Base-by-base conservation (phyloP, 768 basidiomycete genomes). In the Pleurotus platypus region DNA sequence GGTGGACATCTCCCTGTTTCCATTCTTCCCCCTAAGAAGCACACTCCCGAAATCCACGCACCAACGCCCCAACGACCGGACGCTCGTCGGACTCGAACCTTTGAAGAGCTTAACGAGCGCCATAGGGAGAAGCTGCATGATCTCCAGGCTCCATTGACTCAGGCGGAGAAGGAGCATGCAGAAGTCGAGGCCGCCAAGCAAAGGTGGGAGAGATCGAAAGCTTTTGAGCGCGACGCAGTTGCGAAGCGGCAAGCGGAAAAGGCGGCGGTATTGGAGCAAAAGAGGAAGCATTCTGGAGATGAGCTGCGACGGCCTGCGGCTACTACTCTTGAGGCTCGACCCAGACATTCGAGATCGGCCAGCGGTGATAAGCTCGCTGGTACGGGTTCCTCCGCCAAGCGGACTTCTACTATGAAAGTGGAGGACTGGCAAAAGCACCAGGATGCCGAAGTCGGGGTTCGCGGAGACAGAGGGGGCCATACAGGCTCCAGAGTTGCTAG, bases 381-480 rank as follows among this genome's bases (percentile, higher is more conserved):
- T 11, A 67, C 63, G 20, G 72, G 70, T 13, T 66, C 73, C 26
- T 74, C 81, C 37, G 83, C 86, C 45, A 84, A 81, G 63, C 82
- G 88, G 47, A 68, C 86, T 69, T 90, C 89, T 42, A 83, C 79
- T 66, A 69, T 92, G 76, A 90, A 91, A 67, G 90, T 92, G 40
- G 88, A 91, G 68, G 90, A 91, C 66, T 92, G 91, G 90, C 86
- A 90, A 69, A 80, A 81, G 61, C 90, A 92, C 66, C 76, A 82
- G 53, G 79, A 83, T 46, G 70, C 69, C 57, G 73, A 73, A 51
- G 64, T 64, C 59, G 61, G 58, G 7, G 35, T 37, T 3, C 51
- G 39, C 15, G 30, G 30, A 35, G 30, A 35, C 30, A 35, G 30
- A 35, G 30, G 30, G 30, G 30, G 30, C 30, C 30, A 35, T 35